phyloP scores from a whole-genome alignment of 768 basidiomycete species.

The Suillus lakei region DNA sequence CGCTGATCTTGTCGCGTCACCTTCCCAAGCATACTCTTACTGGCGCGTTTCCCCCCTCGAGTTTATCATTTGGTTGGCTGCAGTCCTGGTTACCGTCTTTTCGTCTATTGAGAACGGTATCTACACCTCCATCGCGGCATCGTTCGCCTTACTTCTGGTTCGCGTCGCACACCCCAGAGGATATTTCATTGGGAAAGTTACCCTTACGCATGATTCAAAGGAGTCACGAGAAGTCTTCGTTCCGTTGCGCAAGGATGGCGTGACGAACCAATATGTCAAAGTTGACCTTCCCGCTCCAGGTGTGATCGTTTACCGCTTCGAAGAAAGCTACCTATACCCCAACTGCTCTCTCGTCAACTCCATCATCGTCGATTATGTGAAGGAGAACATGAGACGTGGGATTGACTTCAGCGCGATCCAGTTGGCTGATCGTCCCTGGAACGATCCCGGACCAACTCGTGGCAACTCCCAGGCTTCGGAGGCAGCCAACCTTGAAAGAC shows the following conservation, averaged over 20 bases:
- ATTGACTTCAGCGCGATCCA: slow-evolving; percentile 69
- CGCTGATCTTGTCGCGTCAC: slow-evolving; percentile 84
- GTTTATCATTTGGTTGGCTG: slow-evolving; percentile 85
- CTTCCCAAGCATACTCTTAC: slow-evolving; percentile 80
- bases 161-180: slow-evolving; percentile 89
- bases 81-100: slow-evolving; percentile 90
- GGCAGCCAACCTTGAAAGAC: slow-evolving; percentile 56
- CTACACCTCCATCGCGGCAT: slow-evolving; percentile 84
- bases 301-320: slow-evolving; percentile 88
- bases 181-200: slow-evolving; percentile 87
- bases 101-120: slow-evolving; percentile 94
- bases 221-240: slow-evolving; percentile 78
- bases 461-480: slow-evolving; percentile 52
- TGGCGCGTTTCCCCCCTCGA: slow-evolving; percentile 96
- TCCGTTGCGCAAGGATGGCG: slow-evolving; percentile 64
- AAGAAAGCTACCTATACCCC: slow-evolving; percentile 89
- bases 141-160: slow-evolving; percentile 78
- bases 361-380: slow-evolving; percentile 81
- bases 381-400: slow-evolving; percentile 74
- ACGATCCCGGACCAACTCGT: slow-evolving; percentile 79
- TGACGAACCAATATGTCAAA: slow-evolving; percentile 71
- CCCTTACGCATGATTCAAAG: slow-evolving; percentile 46
- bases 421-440: slow-evolving; percentile 84
- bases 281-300: slow-evolving; percentile 84
- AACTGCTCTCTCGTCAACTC: slow-evolving; percentile 74